Conservation (phyloP, 345 rosid species). For the Salix arbutifolia region DNA sequence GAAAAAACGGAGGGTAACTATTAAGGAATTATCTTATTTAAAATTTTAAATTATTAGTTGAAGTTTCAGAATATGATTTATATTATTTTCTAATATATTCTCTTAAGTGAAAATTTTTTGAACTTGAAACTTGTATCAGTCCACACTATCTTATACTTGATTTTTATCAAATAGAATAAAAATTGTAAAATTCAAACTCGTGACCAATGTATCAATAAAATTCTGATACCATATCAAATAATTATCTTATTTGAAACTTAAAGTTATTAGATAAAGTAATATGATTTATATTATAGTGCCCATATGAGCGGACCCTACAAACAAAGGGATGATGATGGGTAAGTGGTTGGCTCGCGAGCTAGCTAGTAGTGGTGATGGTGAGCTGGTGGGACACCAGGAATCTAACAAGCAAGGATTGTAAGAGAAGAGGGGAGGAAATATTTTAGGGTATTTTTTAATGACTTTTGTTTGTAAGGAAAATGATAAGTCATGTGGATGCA, state of each 20-base stretch:
- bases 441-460: too few relatives aligned
- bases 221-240: too few relatives aligned
- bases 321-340: neutral
- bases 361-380: neutral
- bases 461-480: neutral
- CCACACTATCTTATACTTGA: accelerated
- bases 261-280: too few relatives aligned
- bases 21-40: too few relatives aligned
- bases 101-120: too few relatives aligned
- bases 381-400: neutral
- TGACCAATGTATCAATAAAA: accelerated
- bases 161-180: too few relatives aligned
- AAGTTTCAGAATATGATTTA: too few relatives aligned
- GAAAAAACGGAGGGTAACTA: neutral
- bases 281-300: too few relatives aligned
- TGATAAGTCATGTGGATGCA: slow-evolving; percentile 4
- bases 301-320: too few relatives aligned
- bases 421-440: neutral
- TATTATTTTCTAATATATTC: too few relatives aligned
- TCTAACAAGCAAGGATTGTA: neutral
- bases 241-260: too few relatives aligned
- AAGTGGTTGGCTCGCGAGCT: neutral
- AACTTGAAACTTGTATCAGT: accelerated
- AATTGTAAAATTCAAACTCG: accelerated
- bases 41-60: too few relatives aligned